These are phyloP conservation scores for Thuidium tamariscinum DNA, from an alignment of 225 moss, liverwort and hornwort species.

Conservation along the genomic window DNA sequence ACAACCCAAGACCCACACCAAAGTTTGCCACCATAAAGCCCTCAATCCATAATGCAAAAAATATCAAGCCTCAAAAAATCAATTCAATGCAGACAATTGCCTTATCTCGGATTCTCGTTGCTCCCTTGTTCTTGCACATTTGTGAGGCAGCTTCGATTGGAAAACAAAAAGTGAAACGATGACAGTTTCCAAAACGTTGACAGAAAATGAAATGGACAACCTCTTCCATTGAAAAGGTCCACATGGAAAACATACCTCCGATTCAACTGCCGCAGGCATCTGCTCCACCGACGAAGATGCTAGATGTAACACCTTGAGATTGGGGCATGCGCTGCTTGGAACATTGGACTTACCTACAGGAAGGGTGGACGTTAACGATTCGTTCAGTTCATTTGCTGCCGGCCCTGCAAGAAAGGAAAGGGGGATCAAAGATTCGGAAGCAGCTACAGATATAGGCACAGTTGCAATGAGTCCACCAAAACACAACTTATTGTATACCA, in stretches of 20 bases:
- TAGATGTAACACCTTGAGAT: not conserved
- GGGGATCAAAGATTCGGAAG: not conserved
- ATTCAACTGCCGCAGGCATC: fast-evolving
- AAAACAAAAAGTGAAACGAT: not conserved
- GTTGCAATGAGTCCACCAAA: not conserved
- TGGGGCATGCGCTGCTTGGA: not conserved
- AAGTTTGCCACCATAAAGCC: too few species aligned
- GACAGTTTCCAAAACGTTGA: not conserved
- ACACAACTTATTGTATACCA: not conserved
- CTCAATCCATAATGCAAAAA: not conserved
- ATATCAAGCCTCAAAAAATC: not conserved
- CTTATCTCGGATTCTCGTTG: not conserved
- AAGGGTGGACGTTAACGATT: not conserved
- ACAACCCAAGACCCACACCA: not conserved
- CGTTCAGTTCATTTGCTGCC: not conserved
- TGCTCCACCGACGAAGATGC: not conserved
- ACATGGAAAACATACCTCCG: not conserved
- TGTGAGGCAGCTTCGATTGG: not conserved
- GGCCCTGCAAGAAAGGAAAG: not conserved
- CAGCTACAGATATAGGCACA: not conserved
- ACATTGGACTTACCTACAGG: not conserved
- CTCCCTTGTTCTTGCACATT: not conserved
- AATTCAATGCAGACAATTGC: not conserved
- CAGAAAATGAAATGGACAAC: not conserved
- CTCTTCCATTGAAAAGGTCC: not conserved